Conservation (phyloP, 768 basidiomycete species). For the Rhodotorula graminis region DNA sequence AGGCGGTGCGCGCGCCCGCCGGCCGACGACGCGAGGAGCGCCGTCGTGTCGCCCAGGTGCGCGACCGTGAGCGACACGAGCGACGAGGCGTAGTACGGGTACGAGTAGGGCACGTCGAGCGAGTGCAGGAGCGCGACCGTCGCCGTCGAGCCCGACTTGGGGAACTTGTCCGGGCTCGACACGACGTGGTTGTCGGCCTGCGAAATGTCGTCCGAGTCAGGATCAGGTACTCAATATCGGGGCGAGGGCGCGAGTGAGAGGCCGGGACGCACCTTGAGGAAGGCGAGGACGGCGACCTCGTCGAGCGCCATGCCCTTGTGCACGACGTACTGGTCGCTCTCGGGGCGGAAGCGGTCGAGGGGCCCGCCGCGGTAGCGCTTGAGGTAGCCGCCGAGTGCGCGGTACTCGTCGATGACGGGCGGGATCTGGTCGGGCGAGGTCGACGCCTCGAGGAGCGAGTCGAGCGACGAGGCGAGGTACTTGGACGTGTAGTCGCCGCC, state of each 20-base stretch:
- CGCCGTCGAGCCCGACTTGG: constrained; percentile 68
- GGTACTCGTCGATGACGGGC: constrained; percentile 28
- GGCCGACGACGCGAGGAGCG: constrained; percentile 69
- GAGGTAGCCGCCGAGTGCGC: constrained; percentile 40
- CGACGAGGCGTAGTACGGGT: constrained; percentile 76
- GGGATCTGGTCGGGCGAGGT: constrained; percentile 3
- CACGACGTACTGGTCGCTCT: neutral
- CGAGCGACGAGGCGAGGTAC: constrained; percentile 32
- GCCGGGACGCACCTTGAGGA: constrained; percentile 20
- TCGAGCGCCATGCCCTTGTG: constrained; percentile 21
- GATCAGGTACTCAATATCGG: no score
- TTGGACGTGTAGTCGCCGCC: constrained; percentile 34
- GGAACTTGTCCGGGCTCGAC: constrained; percentile 7
- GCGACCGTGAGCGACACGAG: constrained; percentile 77
- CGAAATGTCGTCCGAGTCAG: no score
- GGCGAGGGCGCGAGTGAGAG: no score
- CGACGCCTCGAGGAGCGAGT: constrained; percentile 9
- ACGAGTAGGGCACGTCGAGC: constrained; percentile 64
- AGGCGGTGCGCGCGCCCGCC: constrained; percentile 72
- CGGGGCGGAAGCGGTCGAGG: constrained; percentile 22
- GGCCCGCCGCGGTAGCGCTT: constrained; percentile 39
- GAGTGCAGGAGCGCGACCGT: constrained; percentile 88
- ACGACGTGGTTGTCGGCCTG: constrained; percentile 41
- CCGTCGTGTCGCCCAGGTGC: constrained; percentile 89
- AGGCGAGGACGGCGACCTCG: constrained; percentile 33